Percentiles rank a stretch among this genome's conserved stretches.
Evolutionary conservation across 2,329 filamentous ascomycete genomes (phyloP).

Genomic region (Trichophyton verrucosum): DNA sequence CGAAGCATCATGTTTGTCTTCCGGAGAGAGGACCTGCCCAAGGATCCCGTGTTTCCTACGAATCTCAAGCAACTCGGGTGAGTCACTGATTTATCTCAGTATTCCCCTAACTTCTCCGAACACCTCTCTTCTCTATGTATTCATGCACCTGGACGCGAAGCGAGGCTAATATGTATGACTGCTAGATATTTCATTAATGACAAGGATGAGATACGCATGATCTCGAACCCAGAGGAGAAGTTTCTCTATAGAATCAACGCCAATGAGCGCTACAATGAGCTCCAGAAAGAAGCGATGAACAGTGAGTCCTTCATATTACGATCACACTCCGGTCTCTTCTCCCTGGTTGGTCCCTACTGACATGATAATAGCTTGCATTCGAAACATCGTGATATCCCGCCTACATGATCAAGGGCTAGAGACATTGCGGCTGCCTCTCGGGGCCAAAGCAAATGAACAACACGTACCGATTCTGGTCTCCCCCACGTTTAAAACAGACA

Average conservation of each 20-base stretch:
- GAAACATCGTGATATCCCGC: conserved; percentile 48
- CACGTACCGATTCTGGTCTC: conserved; percentile 60
- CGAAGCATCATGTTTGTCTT: conserved; percentile 59
- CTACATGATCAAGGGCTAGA: conserved; percentile 49
- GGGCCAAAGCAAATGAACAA: conserved; percentile 36
- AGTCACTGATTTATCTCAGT: not conserved
- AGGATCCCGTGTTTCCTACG: conserved; percentile 53
- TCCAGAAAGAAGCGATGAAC: conserved; percentile 63
- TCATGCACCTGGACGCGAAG: not conserved
- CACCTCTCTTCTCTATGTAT: not conserved
- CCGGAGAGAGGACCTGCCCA: conserved; percentile 53
- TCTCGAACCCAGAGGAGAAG: conserved; percentile 52
- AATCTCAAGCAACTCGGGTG: conserved; percentile 63
- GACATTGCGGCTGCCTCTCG: conserved; percentile 50
- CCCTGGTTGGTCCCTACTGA: not conserved
- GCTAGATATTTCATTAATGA: conserved; percentile 66
- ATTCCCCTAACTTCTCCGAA: not conserved
- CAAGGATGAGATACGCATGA: conserved; percentile 60
- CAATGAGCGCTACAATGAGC: conserved; percentile 64
- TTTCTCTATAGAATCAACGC: conserved; percentile 64
- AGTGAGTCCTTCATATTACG: conserved; percentile 35
- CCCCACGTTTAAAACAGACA: conserved; percentile 41
- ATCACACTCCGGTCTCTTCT: not conserved
- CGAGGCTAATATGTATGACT: not conserved
- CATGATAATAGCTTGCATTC: conserved; percentile 45